A percentile compares a stretch with the other conserved stretches of the same genome.
Evolutionary conservation across 2,329 filamentous ascomycete genomes (phyloP).

Genomic region (Fusarium phyllophilum): DNA sequence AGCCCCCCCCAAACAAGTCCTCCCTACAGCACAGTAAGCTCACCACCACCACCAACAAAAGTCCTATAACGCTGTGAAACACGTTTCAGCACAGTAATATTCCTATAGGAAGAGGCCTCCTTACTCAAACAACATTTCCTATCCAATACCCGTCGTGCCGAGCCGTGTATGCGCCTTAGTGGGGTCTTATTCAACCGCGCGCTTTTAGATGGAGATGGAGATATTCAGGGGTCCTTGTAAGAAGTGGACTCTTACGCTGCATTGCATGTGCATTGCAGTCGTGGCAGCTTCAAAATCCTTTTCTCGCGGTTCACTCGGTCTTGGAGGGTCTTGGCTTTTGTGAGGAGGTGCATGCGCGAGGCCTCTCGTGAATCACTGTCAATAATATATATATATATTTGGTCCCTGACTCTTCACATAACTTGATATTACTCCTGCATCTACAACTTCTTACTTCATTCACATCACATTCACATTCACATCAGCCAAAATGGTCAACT

Average conservation of each 20-base stretch:
- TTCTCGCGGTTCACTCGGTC: slow-evolving; percentile 30
- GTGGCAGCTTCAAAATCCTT: slow-evolving; percentile 31
- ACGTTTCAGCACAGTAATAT: background rate
- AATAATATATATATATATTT: slow-evolving; percentile 8
- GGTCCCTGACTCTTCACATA: background rate
- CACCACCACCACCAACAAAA: background rate
- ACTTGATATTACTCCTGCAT: background rate
- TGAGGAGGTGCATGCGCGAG: slow-evolving; percentile 19
- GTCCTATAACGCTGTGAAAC: background rate
- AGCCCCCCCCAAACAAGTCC: background rate
- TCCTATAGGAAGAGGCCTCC: background rate
- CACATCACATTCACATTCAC: background rate
- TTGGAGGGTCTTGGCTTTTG: slow-evolving; percentile 27
- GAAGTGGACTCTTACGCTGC: slow-evolving; percentile 13
- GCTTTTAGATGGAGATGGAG: background rate
- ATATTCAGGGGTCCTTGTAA: slow-evolving; percentile 3
- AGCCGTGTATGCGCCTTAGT: slow-evolving; percentile 8
- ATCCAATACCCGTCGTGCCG: slow-evolving; percentile 17
- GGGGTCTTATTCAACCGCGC: slow-evolving; percentile 11
- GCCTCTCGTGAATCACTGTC: slow-evolving; percentile 21
- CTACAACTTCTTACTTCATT: background rate
- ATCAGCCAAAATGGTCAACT: slow-evolving; percentile 46
- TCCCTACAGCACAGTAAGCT: background rate
- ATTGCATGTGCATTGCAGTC: slow-evolving; percentile 25
- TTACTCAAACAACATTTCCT: rapidly evolving